Evolutionary conservation across 2,329 filamentous ascomycete species (phyloP).

Genomic region (Sporothrix pseudoabietina): DNA sequence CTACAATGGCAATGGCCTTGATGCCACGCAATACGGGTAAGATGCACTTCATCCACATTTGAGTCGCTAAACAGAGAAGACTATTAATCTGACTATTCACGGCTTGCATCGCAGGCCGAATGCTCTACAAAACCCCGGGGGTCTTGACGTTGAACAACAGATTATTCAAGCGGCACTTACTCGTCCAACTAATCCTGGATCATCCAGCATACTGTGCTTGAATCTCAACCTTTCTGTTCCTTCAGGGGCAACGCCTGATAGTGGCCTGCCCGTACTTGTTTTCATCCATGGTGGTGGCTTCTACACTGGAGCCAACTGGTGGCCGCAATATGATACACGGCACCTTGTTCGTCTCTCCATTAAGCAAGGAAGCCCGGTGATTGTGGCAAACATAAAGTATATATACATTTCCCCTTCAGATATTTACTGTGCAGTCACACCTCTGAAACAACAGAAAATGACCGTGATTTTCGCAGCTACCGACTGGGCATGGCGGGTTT

Average conservation of each 20-base stretch:
- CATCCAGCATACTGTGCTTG: background rate
- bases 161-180: background rate
- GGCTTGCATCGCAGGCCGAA: background rate
- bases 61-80: no score
- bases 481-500: background rate
- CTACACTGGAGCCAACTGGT: background rate
- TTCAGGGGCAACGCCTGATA: background rate
- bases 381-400: background rate
- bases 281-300: constrained; percentile 3
- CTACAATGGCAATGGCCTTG: background rate
- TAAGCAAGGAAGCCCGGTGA: background rate
- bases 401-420: background rate
- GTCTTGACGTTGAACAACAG: background rate
- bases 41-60: background rate
- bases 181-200: background rate
- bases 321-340: constrained; percentile 2
- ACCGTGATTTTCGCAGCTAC: background rate
- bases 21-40: background rate
- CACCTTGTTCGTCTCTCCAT: background rate
- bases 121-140: background rate
- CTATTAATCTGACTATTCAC: background rate
- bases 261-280: background rate
- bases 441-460: background rate
- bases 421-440: no score
- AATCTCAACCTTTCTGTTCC: background rate